phyloP scores from a whole-genome alignment of 257 asterid species.

The Plantago elongata region DNA sequence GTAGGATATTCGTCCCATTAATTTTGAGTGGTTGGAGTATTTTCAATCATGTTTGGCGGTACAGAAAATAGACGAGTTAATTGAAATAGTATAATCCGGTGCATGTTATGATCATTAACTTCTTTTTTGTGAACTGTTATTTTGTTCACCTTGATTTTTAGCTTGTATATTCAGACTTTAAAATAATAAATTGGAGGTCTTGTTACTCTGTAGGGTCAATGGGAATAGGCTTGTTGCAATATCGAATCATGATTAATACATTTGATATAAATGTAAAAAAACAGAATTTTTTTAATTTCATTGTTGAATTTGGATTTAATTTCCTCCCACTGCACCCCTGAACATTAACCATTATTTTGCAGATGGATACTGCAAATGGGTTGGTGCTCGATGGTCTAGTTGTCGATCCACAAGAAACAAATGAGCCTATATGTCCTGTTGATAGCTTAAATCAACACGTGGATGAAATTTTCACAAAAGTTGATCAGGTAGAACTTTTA shows the following conservation, averaged over 20 bases:
- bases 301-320: background rate
- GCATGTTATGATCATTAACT: no score
- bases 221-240: background rate
- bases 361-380: constrained; percentile 38
- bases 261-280: background rate
- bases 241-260: background rate
- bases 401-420: constrained; percentile 18
- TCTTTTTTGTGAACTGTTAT: no score
- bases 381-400: constrained; percentile 16
- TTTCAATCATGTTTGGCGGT: no score
- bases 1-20: no score
- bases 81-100: no score
- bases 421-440: constrained; percentile 18
- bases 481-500: constrained; percentile 40
- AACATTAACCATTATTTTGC: constrained; percentile 5
- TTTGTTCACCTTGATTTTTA: no score
- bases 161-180: no score
- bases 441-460: constrained; percentile 41
- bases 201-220: no score
- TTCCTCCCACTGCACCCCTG: background rate
- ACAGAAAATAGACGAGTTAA: no score
- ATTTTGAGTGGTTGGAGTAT: no score
- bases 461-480: constrained; percentile 39
- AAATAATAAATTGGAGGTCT: no score
- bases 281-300: background rate